A percentile compares a stretch with the other conserved stretches of the same genome.
Evolutionary conservation across 768 basidiomycete species (phyloP).

Genomic region (Astraeus odoratus): DNA sequence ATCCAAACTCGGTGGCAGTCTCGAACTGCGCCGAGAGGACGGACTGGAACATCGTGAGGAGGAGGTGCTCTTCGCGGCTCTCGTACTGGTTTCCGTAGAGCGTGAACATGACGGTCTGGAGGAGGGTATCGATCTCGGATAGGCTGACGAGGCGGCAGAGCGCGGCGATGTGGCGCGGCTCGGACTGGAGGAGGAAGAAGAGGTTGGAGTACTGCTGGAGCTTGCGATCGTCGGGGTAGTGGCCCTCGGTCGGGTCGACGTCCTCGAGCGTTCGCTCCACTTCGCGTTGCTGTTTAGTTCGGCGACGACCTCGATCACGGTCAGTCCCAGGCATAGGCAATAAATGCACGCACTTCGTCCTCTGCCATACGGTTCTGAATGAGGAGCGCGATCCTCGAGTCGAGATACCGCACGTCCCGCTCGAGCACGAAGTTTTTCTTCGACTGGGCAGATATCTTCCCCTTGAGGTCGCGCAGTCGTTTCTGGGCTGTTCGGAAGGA

Average conservation of each 20-base stretch:
- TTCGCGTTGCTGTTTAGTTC: conserved; percentile 69
- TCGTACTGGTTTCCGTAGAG: conserved; percentile 99
- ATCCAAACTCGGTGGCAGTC: conserved; percentile 98
- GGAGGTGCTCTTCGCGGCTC: conserved; percentile 93
- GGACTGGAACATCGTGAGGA: conserved; percentile 99
- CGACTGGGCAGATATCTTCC: conserved; percentile 94
- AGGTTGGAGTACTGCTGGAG: conserved; percentile 96
- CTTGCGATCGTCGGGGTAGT: conserved; percentile 91
- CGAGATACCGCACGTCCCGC: conserved; percentile 96
- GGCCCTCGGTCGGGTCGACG: conserved; percentile 85
- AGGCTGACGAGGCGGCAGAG: conserved; percentile 94
- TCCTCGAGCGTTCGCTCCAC: conserved; percentile 95
- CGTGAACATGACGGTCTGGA: conserved; percentile 99
- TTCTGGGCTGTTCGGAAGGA: conserved; percentile 71
- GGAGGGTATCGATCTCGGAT: conserved; percentile 95
- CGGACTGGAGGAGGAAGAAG: conserved; percentile 97
- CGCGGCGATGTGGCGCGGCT: conserved; percentile 94
- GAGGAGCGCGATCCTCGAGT: conserved; percentile 92
- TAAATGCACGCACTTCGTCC: conserved; percentile 63
- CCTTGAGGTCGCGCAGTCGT: conserved; percentile 91
- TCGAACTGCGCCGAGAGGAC: conserved; percentile 99
- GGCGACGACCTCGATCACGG: too few relatives aligned
- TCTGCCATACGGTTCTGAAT: conserved; percentile 98
- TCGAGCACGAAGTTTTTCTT: conserved; percentile 99
- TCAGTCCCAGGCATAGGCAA: too few relatives aligned